phyloP scores from a whole-genome alignment of 176 grass and related monocot species.

The Hyparrhenia diplandra region DNA sequence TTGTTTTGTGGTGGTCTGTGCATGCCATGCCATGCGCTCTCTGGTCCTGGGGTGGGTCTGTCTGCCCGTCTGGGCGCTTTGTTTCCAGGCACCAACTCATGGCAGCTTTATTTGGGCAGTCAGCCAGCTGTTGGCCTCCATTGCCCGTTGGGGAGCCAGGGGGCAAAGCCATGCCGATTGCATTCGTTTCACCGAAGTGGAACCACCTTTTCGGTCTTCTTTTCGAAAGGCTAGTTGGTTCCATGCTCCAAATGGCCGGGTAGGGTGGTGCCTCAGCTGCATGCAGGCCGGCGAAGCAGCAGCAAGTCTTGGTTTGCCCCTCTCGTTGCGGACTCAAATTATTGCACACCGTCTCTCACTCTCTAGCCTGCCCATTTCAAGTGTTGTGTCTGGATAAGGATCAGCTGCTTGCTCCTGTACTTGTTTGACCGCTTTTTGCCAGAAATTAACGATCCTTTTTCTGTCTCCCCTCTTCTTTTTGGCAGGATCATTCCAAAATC shows the following conservation, averaged over 20 bases:
- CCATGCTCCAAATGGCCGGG: slow-evolving; percentile 21
- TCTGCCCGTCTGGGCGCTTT: slow-evolving; percentile 18
- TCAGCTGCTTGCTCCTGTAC: not conserved
- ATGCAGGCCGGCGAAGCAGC: slow-evolving; percentile 2
- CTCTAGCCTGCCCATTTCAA: not conserved
- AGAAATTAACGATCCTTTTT: slow-evolving; percentile 33
- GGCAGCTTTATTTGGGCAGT: slow-evolving; percentile 36
- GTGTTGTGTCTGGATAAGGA: slow-evolving; percentile 17
- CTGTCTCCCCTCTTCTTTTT: not conserved
- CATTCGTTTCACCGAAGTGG: slow-evolving; percentile 50
- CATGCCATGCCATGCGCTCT: not conserved
- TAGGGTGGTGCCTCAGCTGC: not conserved
- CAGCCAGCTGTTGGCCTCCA: slow-evolving; percentile 18
- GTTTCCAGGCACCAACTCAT: slow-evolving; percentile 25
- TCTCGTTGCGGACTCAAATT: not conserved
- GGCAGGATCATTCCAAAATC: slow-evolving; percentile 84
- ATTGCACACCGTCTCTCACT: not conserved
- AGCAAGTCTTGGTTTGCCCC: not conserved
- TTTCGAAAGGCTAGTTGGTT: slow-evolving; percentile 47
- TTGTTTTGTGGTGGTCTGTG: not conserved
- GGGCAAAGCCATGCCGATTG: slow-evolving; percentile 19
- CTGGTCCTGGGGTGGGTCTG: not conserved
- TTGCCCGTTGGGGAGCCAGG: slow-evolving; percentile 25
- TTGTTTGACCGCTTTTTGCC: slow-evolving; percentile 42
- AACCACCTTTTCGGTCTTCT: slow-evolving; percentile 40